phyloP scores from a whole-genome alignment of 257 asterid genomes.

The Ajuga chamaepitys region DNA sequence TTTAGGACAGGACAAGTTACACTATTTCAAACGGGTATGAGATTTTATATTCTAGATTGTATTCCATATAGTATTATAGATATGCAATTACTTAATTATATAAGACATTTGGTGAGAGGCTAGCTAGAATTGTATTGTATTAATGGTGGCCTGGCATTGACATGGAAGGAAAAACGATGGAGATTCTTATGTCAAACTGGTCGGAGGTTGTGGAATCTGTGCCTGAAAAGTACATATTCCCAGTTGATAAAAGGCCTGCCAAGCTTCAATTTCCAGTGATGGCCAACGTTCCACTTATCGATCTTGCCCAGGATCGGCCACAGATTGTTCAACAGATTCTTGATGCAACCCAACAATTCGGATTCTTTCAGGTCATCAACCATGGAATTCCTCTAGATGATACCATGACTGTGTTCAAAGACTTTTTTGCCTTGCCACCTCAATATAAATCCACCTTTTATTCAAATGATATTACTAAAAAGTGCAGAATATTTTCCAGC shows the following conservation, averaged over 20 bases:
- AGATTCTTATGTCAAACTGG: conserved; percentile 47
- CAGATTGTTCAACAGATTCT: conserved; percentile 25
- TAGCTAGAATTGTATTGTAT: too few relatives aligned
- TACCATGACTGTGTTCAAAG: conserved; percentile 34
- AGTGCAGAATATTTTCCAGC: conserved; percentile 53
- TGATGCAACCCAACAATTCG: conserved; percentile 43
- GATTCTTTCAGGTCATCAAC: conserved; percentile 62
- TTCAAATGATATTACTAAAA: conserved; percentile 18
- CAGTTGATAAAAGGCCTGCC: conserved; percentile 47
- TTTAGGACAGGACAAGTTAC: too few relatives aligned
- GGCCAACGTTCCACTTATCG: conserved; percentile 31
- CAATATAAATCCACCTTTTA: conserved; percentile 34
- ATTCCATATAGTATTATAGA: too few relatives aligned
- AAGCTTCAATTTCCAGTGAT: conserved; percentile 23
- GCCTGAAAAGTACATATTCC: conserved; percentile 48
- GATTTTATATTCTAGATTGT: too few relatives aligned
- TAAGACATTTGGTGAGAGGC: too few relatives aligned
- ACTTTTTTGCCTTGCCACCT: conserved; percentile 34
- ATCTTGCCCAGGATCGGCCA: conserved; percentile 26
- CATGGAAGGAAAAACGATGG: conserved; percentile 26
- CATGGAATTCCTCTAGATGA: conserved; percentile 50
- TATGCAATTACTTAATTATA: too few relatives aligned
- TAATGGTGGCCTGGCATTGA: too few relatives aligned
- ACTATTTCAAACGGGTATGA: too few relatives aligned
- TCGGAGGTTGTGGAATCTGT: conserved; percentile 15